Percentiles rank a stretch among this genome's conserved stretches.
phyloP scores from a whole-genome alignment of 1,284 basidiomycete genomes.

The Puccinia brachypodii region DNA sequence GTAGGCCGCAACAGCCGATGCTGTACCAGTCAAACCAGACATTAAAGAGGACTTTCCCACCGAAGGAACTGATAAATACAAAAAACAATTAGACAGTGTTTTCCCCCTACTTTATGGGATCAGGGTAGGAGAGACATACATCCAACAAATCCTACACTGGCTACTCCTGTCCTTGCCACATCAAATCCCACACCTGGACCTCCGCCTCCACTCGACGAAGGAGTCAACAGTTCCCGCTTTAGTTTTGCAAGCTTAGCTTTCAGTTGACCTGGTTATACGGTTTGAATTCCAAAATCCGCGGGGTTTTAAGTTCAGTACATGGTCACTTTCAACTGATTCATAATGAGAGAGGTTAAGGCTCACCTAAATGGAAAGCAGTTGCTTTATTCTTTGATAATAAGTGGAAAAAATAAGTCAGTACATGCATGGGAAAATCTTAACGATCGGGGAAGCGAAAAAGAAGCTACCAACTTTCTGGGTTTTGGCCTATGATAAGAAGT shows the following conservation, averaged over 20 bases:
- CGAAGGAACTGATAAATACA: constrained; percentile 57
- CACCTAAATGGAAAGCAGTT: constrained; percentile 57
- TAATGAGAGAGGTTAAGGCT: constrained; percentile 1
- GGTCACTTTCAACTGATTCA: too few relatives aligned
- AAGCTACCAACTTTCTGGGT: constrained; percentile 41
- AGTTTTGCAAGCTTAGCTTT: constrained; percentile 94
- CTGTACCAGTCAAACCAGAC: constrained; percentile 96
- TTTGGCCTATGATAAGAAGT: constrained; percentile 42
- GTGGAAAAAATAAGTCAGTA: constrained; percentile 32
- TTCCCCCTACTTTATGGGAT: constrained; percentile 17
- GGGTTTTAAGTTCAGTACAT: too few relatives aligned
- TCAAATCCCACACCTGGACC: constrained; percentile 79
- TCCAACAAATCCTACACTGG: constrained; percentile 82
- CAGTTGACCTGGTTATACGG: constrained; percentile 52
- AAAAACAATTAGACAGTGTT: constrained; percentile 51
- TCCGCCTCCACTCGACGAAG: constrained; percentile 74
- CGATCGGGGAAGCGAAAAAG: too few relatives aligned
- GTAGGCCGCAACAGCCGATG: constrained; percentile 96
- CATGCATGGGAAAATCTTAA: neutral
- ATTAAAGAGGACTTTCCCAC: constrained; percentile 83
- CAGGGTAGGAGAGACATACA: constrained; percentile 71
- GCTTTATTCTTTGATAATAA: constrained; percentile 73
- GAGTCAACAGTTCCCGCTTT: constrained; percentile 85
- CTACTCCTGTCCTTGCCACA: constrained; percentile 92
- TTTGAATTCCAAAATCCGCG: too few relatives aligned